Evolutionary conservation across 768 basidiomycete genomes (phyloP).

Genomic region (Amanita muscaria): DNA sequence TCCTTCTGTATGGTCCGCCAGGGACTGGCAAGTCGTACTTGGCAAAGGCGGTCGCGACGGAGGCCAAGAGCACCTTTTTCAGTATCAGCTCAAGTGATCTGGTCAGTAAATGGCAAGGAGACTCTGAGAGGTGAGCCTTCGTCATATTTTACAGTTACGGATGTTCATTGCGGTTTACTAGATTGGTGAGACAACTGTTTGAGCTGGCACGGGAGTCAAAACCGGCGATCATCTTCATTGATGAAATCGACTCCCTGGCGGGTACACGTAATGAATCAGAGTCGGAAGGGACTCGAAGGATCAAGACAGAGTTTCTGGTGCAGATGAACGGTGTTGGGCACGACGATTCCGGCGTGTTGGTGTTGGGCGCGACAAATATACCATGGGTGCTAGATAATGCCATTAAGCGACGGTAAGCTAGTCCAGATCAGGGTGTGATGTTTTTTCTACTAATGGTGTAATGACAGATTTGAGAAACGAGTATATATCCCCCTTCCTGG

Average conservation of each 20-base stretch:
- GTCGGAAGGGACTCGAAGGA: constrained; percentile 91
- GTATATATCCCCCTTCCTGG: constrained; percentile 98
- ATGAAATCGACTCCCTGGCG: constrained; percentile 95
- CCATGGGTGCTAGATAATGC: constrained; percentile 98
- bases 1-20: constrained; percentile 93
- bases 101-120: constrained; percentile 99
- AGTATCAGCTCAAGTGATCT: constrained; percentile 91
- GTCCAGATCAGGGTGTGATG: not conserved
- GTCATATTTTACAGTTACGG: not conserved
- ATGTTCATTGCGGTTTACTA: constrained; percentile 22
- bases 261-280: constrained; percentile 95
- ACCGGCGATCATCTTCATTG: constrained; percentile 97
- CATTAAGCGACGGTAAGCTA: constrained; percentile 83
- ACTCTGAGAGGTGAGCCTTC: constrained; percentile 72
- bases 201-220: constrained; percentile 93
- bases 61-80: constrained; percentile 99
- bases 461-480: constrained; percentile 85
- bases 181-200: constrained; percentile 93
- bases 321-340: constrained; percentile 99
- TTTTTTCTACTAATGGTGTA: not conserved
- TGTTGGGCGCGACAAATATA: constrained; percentile 96
- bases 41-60: constrained; percentile 97
- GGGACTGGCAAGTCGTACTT: constrained; percentile 96
- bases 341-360: constrained; percentile 92
- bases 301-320: constrained; percentile 96